These are phyloP conservation scores for Jackrogersella minutella DNA, from an alignment of 495 filamentous ascomycete genomes.

Conservation along the genomic window DNA sequence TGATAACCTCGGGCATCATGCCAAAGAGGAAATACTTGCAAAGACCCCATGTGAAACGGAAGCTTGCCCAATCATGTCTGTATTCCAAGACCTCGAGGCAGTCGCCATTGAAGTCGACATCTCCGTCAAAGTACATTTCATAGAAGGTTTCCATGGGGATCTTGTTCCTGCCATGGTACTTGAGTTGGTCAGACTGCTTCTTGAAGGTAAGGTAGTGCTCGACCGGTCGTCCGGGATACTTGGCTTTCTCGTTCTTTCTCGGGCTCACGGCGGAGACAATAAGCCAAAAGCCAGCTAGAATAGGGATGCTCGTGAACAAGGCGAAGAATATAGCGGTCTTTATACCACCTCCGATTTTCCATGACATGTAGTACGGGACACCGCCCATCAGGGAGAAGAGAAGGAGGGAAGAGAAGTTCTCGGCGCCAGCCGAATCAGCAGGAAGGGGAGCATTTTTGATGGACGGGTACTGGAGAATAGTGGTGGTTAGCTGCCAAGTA, in stretches of 20 bases:
- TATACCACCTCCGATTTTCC: slow-evolving; percentile 73
- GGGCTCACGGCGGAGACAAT: slow-evolving; percentile 70
- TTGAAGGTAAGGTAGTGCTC: slow-evolving; percentile 89
- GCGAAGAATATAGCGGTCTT: slow-evolving; percentile 77
- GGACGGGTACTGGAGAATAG: slow-evolving; percentile 65
- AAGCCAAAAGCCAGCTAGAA: slow-evolving; percentile 78
- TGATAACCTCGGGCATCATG: slow-evolving; percentile 77
- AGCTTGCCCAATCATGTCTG: slow-evolving; percentile 87
- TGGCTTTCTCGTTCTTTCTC: slow-evolving; percentile 81
- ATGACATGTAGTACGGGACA: slow-evolving; percentile 72
- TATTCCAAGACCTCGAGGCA: slow-evolving; percentile 80
- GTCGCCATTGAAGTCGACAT: slow-evolving; percentile 88
- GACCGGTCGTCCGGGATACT: slow-evolving; percentile 76
- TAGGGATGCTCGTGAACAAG: slow-evolving; percentile 68
- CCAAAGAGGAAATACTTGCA: slow-evolving; percentile 76
- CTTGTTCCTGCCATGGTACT: slow-evolving; percentile 79
- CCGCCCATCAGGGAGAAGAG: slow-evolving; percentile 65
- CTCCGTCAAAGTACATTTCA: slow-evolving; percentile 87
- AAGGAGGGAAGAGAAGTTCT: slow-evolving; percentile 72
- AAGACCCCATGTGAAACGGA: slow-evolving; percentile 75
- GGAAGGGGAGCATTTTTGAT: slow-evolving; percentile 85
- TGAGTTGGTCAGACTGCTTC: slow-evolving; percentile 72
- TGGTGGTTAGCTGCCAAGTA: background rate
- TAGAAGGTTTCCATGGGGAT: slow-evolving; percentile 89
- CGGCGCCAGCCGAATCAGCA: slow-evolving; percentile 74